These are phyloP conservation scores for Castanopsis chinensis DNA, from an alignment of 306 rosid genomes.

Conservation along the genomic window DNA sequence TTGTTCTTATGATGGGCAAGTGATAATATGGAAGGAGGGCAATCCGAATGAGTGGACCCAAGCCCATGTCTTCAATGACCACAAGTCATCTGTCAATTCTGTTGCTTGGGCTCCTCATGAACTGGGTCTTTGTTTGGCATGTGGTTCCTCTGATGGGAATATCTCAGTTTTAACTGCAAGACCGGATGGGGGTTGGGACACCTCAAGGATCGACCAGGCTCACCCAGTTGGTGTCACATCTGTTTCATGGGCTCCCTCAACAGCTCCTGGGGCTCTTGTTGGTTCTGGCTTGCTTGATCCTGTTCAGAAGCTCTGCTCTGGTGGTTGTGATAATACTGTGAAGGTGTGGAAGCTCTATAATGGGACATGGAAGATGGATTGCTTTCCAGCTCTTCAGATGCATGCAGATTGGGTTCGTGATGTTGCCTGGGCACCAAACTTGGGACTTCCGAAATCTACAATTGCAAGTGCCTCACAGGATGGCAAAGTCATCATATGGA, in stretches of 20 bases:
- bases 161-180: conserved; percentile 71
- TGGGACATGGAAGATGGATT: conserved; percentile 87
- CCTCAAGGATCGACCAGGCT: conserved; percentile 69
- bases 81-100: conserved; percentile 74
- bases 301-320: conserved; percentile 83
- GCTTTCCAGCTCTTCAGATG: conserved; percentile 84
- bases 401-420: conserved; percentile 87
- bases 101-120: conserved; percentile 96
- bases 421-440: conserved; percentile 90
- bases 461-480: conserved; percentile 88
- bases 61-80: conserved; percentile 69
- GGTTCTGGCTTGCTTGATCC: conserved; percentile 77
- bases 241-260: conserved; percentile 92
- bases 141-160: conserved; percentile 88
- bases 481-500: conserved; percentile 81
- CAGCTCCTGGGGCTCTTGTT: conserved; percentile 74
- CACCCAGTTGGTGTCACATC: conserved; percentile 88
- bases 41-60: conserved; percentile 76
- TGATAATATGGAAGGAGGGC: conserved; percentile 82
- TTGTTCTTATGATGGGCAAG: conserved; percentile 70
- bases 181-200: conserved; percentile 81
- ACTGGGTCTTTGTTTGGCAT: conserved; percentile 74
- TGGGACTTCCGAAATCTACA: conserved; percentile 85
- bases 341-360: conserved; percentile 78
- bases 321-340: conserved; percentile 86